Evolutionary conservation across 2,329 filamentous ascomycete genomes (phyloP), one percentile per base, ranked within the genome.

Genomic region (Botrytis byssoidea): DNA sequence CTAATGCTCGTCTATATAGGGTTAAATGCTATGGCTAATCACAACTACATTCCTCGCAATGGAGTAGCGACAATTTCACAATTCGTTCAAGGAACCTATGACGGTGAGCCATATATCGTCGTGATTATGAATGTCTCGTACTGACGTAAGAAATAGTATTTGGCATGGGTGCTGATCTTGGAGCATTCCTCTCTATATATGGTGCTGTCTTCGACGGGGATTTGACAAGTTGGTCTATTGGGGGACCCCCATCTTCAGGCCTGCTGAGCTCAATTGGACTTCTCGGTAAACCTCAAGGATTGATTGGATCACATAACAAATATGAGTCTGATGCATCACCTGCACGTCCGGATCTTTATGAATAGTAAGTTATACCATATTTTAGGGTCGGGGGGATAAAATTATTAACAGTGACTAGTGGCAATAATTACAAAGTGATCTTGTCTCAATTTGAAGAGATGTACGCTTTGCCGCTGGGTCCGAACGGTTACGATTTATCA

Each of bases 251-350:
- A 71, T 75, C 75, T 40, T 79, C 79, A 67, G 81, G 82, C 22
- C 81, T 74, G 20, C 70, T 77, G 55, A 70, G 68, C 32, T 67
- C 67, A 25, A 25, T 79, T 63, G 76, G 74, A 32, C 67, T 79
- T 20, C 72, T 78, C 78, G 83, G 84, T 4, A 82, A 82, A 25
- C 85, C 85, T 0, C 83, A 83, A 60, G 86, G 86, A 8, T 82
- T 89, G 3, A 80, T 80, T 22, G 85, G 85, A n/a, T 85, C 84
- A 4, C 88, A 89, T 79, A 88, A 88, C 78, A 84, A 85, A 72
- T 86, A 88, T 77, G 87, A 89, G 81, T 81, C 84, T 0, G 87
- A 89, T 79, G 85, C 82, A 0, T 88, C 86, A 61, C 83, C 84
- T 63, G 88, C 86, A 0, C 84, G 87, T 4, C 83, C 85, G 51